phyloP scores from a whole-genome alignment of 2,329 filamentous ascomycete genomes.

The Orbilia quercus region DNA sequence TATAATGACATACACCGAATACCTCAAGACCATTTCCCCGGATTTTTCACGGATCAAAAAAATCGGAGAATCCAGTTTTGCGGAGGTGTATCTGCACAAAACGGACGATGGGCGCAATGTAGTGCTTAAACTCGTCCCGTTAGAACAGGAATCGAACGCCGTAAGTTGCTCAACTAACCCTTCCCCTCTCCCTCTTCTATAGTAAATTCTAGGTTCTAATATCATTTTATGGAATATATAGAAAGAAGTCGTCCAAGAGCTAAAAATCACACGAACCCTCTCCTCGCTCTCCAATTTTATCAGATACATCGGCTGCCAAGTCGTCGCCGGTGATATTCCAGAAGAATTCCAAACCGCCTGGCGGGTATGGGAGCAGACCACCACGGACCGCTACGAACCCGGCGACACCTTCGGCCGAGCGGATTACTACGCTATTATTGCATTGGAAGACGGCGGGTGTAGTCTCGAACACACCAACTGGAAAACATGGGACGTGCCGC shows the following conservation, averaged over 20 bases:
- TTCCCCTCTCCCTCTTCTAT: too few species aligned
- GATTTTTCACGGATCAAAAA: conserved; percentile 48
- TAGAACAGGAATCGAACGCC: conserved; percentile 24
- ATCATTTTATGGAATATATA: conserved; percentile 3
- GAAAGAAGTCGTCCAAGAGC: conserved; percentile 40
- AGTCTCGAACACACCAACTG: conserved; percentile 31
- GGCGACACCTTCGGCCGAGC: conserved; percentile 4
- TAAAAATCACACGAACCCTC: conserved; percentile 37
- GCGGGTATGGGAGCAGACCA: conserved; percentile 22
- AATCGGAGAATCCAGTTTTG: conserved; percentile 50
- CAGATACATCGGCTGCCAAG: conserved; percentile 44
- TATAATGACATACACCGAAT: conserved; percentile 30
- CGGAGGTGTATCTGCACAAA: conserved; percentile 46
- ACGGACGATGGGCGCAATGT: conserved; percentile 30
- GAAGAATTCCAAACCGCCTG: conserved; percentile 32
- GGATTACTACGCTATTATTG: conserved; percentile 42
- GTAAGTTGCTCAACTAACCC: conserved; percentile 16
- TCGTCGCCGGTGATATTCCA: conserved; percentile 26
- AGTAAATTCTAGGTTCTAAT: background rate
- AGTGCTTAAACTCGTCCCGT: conserved; percentile 34
- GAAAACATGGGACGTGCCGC: conserved; percentile 44
- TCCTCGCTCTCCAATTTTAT: conserved; percentile 39
- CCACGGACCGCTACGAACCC: conserved; percentile 8
- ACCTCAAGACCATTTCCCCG: conserved; percentile 32
- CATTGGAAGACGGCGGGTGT: conserved; percentile 49